These are phyloP conservation scores for Pseudogymnoascus sp. DNA, from an alignment of 2,329 filamentous ascomycete species.

Conservation along the genomic window DNA sequence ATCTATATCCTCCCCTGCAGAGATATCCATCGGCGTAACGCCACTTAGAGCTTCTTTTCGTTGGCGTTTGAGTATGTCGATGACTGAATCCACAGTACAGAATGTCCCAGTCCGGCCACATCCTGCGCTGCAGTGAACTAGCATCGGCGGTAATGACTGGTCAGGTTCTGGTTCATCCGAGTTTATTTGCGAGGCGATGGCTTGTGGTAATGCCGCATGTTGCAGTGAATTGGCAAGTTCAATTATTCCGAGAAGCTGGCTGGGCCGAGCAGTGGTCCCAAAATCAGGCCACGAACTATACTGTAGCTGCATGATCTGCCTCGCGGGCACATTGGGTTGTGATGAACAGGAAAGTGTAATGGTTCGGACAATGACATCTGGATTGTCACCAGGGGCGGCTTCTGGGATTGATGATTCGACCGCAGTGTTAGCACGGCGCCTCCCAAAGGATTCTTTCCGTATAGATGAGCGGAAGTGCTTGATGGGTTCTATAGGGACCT, in stretches of 20 bases:
- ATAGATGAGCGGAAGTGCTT: constrained; percentile 35
- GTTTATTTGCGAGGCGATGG: constrained; percentile 32
- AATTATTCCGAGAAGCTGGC: constrained; percentile 79
- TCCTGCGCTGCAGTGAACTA: constrained; percentile 93
- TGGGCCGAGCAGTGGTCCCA: constrained; percentile 80
- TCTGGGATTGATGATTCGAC: constrained; percentile 33
- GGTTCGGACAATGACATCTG: constrained; percentile 76
- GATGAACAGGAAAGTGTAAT: constrained; percentile 71
- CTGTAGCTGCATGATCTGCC: constrained; percentile 89
- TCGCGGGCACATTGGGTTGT: constrained; percentile 74
- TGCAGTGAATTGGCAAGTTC: constrained; percentile 75
- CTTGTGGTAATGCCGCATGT: constrained; percentile 34
- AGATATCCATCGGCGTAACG: constrained; percentile 36
- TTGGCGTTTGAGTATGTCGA: constrained; percentile 95
- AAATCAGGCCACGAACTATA: constrained; percentile 98
- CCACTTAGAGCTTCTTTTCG: constrained; percentile 31
- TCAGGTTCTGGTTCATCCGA: constrained; percentile 52
- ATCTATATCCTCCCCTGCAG: constrained; percentile 17
- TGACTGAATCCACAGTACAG: constrained; percentile 90
- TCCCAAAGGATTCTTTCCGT: constrained; percentile 29
- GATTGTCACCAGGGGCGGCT: constrained; percentile 43
- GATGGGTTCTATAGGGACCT: constrained; percentile 61
- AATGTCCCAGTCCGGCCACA: constrained; percentile 95
- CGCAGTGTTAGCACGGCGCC: constrained; percentile 47
- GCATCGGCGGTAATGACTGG: constrained; percentile 53